Base-by-base conservation (phyloP, 1,139 yeast species). In the Diutina sp. region DNA sequence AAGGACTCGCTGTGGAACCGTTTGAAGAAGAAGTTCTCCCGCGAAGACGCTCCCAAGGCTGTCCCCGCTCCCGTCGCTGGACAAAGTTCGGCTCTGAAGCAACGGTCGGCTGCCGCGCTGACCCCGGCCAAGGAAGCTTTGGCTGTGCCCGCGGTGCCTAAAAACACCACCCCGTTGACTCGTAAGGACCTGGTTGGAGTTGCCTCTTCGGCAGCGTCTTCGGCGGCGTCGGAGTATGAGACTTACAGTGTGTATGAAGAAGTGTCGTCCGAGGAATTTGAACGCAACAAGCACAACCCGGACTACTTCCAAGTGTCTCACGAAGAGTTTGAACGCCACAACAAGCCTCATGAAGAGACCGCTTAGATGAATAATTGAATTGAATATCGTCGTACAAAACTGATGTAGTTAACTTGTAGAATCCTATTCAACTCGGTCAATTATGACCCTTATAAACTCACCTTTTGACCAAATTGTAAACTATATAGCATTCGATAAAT, bases 211-310 rank as follows among this genome's bases (percentile, higher is more conserved):
- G 28, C 21, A 7, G 38, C 38, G 18, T 64, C 66, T 7, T 58
- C 60, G 16, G 63, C 59, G 32, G 57, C 51, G 25, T 57, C 62
- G 6, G 60, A 65, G 6, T 70, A 63, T 60, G 78, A 72, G 55
- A 66, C 71, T 46, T 70, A 69, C 60, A 74, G 81, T 6, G 72
- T 79, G 12, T 78, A 79, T 61, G 83, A 79, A 65, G 80, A 82
- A 56, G 78, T 81, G 28, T 71, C 77, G 51, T 80, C 79, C 58
- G 66, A 60, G 18, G 85, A 80, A 60, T 81, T 61, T 63, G 76
- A 74, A 57, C 68, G 68, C 12, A 64, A 80, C 68, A 71, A 69
- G 61, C 67, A 67, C 59, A 72, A 80, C 65, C 82, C 84, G 30
- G 67, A 79, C 63, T 81, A 80, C 65, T 67, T 80, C 65, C 79